Evolutionary conservation across 257 asterid species (phyloP).

Genomic region (Coffea canephora): DNA sequence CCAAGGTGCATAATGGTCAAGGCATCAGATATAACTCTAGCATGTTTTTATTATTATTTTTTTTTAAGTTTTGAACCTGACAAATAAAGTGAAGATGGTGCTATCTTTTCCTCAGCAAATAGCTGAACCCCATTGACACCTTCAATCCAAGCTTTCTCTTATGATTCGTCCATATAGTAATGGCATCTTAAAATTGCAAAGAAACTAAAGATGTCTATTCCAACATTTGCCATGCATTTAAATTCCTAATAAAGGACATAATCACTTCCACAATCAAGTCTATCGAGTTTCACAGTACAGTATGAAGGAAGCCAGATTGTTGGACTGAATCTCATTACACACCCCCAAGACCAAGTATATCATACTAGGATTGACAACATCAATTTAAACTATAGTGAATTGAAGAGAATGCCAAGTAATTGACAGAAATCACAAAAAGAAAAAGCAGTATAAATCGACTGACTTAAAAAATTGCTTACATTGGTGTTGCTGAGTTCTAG

Average conservation of each 20-base stretch:
- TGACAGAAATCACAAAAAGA: background rate
- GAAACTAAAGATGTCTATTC: no score
- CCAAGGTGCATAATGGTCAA: background rate
- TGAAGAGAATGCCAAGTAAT: background rate
- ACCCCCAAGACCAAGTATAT: background rate
- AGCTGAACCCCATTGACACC: background rate
- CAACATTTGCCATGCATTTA: background rate
- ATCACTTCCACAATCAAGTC: background rate
- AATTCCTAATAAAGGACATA: background rate
- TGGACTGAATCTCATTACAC: background rate
- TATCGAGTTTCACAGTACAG: background rate
- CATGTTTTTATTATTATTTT: background rate
- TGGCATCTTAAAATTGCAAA: background rate
- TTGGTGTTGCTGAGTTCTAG: slow-evolving; percentile 80
- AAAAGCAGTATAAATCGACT: no score
- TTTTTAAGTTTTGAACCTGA: background rate
- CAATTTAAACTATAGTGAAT: background rate
- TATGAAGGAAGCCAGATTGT: background rate
- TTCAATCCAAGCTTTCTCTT: background rate
- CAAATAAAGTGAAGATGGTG: background rate
- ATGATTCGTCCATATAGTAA: background rate
- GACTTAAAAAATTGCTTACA: slow-evolving; percentile 37
- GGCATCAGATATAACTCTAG: background rate
- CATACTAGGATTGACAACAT: background rate
- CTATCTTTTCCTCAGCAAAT: background rate